Evolutionary conservation across 345 rosid genomes (phyloP).

Genomic region (Euphorbia lathyris): DNA sequence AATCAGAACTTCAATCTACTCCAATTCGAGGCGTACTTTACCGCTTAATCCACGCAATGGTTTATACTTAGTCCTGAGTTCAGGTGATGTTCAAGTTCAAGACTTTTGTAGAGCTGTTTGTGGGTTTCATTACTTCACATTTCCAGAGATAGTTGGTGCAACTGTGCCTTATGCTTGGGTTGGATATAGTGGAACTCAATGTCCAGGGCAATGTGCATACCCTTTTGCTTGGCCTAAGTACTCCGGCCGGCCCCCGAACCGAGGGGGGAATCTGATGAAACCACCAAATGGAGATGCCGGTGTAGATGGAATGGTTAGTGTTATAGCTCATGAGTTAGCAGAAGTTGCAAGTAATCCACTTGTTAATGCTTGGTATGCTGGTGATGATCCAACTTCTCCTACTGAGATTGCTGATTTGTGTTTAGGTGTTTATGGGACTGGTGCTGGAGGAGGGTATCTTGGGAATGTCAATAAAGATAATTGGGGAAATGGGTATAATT

Average conservation of each 20-base stretch:
- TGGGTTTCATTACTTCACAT: slow-evolving; percentile 69
- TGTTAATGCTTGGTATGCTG: slow-evolving; percentile 65
- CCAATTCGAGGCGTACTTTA: slow-evolving; percentile 24
- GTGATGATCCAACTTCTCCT: slow-evolving; percentile 55
- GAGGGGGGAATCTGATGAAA: slow-evolving; percentile 42
- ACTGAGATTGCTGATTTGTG: slow-evolving; percentile 63
- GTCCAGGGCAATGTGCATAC: slow-evolving; percentile 57
- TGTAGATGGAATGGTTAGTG: slow-evolving; percentile 61
- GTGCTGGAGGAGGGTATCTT: slow-evolving; percentile 56
- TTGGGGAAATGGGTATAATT: slow-evolving; percentile 50
- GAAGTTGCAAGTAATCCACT: slow-evolving; percentile 56
- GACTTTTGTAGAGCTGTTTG: slow-evolving; percentile 66
- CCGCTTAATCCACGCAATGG: slow-evolving; percentile 56
- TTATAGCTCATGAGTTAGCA: slow-evolving; percentile 63
- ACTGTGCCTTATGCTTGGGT: slow-evolving; percentile 64
- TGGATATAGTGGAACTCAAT: slow-evolving; percentile 52
- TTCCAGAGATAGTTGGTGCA: slow-evolving; percentile 48
- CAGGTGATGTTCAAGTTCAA: slow-evolving; percentile 53
- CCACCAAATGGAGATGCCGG: slow-evolving; percentile 59
- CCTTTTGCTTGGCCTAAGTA: slow-evolving; percentile 55
- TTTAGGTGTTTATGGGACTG: slow-evolving; percentile 53
- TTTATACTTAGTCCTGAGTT: slow-evolving; percentile 47
- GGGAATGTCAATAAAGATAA: slow-evolving; percentile 46
- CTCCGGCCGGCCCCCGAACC: slow-evolving; percentile 35
- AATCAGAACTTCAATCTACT: slow-evolving; percentile 39